Conservation (phyloP, 179 eudicot species). For the Nepenthes alata region DNA sequence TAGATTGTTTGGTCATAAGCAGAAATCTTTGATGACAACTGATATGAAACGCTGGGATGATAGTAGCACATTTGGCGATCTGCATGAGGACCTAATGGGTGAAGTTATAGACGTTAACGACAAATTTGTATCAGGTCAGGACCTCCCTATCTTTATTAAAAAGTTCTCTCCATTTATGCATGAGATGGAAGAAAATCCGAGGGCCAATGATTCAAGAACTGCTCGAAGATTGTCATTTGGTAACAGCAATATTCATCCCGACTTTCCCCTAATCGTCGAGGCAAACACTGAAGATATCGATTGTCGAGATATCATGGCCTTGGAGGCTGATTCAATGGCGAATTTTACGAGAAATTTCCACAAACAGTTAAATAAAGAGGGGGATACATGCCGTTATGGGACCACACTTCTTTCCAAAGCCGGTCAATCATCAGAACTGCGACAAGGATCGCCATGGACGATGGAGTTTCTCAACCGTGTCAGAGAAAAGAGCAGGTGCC, state of each 20-base stretch:
- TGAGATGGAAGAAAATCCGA: conserved; percentile 23
- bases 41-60: conserved; percentile 15
- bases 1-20: conserved; percentile 9
- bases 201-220: conserved; percentile 24
- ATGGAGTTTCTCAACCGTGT: conserved; percentile 79
- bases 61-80: conserved; percentile 22
- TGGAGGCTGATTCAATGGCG: conserved; percentile 17
- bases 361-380: conserved; percentile 20
- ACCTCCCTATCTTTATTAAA: conserved; percentile 20
- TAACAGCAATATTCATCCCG: conserved; percentile 23
- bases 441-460: conserved; percentile 90
- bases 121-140: conserved; percentile 18
- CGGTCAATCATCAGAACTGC: conserved; percentile 36
- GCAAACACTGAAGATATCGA: conserved; percentile 19
- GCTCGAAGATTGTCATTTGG: conserved; percentile 39
- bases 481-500: conserved; percentile 63
- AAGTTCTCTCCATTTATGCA: conserved; percentile 17
- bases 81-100: conserved; percentile 35
- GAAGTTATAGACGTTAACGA: conserved; percentile 56
- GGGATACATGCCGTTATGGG: conserved; percentile 19
- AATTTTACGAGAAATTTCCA: conserved; percentile 19
- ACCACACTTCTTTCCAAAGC: conserved; percentile 70
- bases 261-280: conserved; percentile 32
- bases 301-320: conserved; percentile 15
- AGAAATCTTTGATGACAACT: conserved; percentile 8